Conservation (phyloP, 164 flowering plant species). For the Aristolochia contorta region DNA sequence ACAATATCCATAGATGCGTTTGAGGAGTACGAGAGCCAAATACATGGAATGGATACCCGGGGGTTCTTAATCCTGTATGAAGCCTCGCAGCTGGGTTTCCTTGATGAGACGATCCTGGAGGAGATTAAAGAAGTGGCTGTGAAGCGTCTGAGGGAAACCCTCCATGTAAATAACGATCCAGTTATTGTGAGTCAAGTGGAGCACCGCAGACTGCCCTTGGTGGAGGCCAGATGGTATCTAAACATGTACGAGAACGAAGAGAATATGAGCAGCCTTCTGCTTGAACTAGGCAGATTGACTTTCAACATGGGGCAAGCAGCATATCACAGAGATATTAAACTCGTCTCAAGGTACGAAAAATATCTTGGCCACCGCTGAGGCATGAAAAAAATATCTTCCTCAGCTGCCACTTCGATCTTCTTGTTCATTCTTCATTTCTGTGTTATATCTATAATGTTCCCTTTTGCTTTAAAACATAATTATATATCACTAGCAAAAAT, state of each 20-base stretch:
- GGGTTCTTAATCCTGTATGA: conserved; percentile 21
- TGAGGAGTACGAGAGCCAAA: conserved; percentile 4
- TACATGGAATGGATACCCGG: conserved; percentile 5
- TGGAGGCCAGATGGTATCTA: conserved; percentile 25
- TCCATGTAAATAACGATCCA: background rate
- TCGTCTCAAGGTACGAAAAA: conserved; percentile 13
- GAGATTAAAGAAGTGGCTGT: conserved; percentile 11
- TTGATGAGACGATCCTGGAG: conserved; percentile 16
- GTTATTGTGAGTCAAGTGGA: conserved; percentile 5
- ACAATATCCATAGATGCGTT: conserved; percentile 12
- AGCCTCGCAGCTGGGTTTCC: conserved; percentile 14
- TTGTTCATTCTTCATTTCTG: too few relatives aligned
- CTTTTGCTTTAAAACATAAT: too few relatives aligned
- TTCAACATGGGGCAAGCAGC: conserved; percentile 11
- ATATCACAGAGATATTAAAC: conserved; percentile 12
- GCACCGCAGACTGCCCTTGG: conserved; percentile 15
- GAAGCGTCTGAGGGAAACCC: conserved; percentile 4
- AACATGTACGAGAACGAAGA: conserved; percentile 7
- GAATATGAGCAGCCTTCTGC: conserved; percentile 11
- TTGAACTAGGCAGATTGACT: conserved; percentile 16
- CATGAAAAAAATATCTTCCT: too few relatives aligned
- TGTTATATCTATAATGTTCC: too few relatives aligned
- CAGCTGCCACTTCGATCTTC: too few relatives aligned
- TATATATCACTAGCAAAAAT: too few relatives aligned
- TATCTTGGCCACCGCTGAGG: conserved; percentile 5